Evolutionary conservation across 768 basidiomycete species (phyloP).

Genomic region (Trametes villosa): DNA sequence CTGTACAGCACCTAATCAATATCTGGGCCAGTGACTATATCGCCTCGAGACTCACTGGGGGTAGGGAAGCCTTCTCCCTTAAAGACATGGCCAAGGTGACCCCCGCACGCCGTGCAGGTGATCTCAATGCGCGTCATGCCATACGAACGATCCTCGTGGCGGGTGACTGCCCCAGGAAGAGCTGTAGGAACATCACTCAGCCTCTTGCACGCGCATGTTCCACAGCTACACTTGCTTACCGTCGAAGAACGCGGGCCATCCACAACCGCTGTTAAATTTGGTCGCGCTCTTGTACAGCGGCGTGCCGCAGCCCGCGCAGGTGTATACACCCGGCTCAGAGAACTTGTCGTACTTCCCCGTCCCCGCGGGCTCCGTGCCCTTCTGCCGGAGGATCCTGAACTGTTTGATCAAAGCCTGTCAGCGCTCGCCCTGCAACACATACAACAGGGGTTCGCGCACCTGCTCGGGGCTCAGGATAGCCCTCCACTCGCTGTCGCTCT

Average conservation of each 20-base stretch:
- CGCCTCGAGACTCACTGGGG: slow-evolving; percentile 79
- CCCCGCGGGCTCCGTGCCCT: slow-evolving; percentile 82
- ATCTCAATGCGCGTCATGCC: slow-evolving; percentile 85
- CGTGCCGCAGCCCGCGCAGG: slow-evolving; percentile 79
- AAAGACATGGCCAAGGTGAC: slow-evolving; percentile 95
- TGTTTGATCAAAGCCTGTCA: slow-evolving; percentile 34
- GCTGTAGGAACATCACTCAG: slow-evolving; percentile 46
- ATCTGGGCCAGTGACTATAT: not conserved
- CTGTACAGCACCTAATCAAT: slow-evolving; percentile 40
- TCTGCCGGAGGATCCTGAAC: slow-evolving; percentile 86
- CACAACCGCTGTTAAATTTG: slow-evolving; percentile 92
- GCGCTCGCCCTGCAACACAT: not conserved
- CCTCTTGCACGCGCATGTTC: too few species aligned
- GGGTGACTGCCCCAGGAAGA: slow-evolving; percentile 84
- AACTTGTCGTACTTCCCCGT: slow-evolving; percentile 83
- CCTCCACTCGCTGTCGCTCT: slow-evolving; percentile 83
- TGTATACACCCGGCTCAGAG: slow-evolving; percentile 67
- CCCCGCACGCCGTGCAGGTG: slow-evolving; percentile 87
- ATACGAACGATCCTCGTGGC: slow-evolving; percentile 70
- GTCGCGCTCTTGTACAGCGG: slow-evolving; percentile 88
- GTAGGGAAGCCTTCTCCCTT: slow-evolving; percentile 85
- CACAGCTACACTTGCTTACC: too few species aligned
- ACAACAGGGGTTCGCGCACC: slow-evolving; percentile 47
- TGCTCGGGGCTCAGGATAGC: slow-evolving; percentile 82
- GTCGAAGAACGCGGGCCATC: slow-evolving; percentile 99